A percentile compares a stretch with the other conserved stretches of the same genome.
Conservation (phyloP, 2,329 filamentous ascomycete species). For the Trichoderma asperellum region DNA sequence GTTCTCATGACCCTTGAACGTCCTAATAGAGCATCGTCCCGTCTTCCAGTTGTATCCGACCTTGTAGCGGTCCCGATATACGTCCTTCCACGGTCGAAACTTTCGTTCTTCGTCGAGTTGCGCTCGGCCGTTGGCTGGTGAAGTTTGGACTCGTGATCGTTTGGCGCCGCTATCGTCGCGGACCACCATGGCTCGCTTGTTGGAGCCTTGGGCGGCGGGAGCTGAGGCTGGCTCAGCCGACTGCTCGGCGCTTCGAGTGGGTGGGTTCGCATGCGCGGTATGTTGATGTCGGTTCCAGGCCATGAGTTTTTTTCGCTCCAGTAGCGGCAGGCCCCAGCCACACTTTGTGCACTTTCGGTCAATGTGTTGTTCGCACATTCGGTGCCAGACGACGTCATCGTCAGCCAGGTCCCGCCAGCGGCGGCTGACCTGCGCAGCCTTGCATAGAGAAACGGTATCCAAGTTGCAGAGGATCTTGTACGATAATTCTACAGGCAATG, state of each 20-base stretch:
- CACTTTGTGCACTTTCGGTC: constrained; percentile 93
- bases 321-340: constrained; percentile 87
- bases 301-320: constrained; percentile 85
- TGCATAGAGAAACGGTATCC: constrained; percentile 92
- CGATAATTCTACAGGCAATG: constrained; percentile 85
- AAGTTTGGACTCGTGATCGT: constrained; percentile 39
- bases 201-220: constrained; percentile 35
- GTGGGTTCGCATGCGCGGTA: constrained; percentile 50
- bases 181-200: constrained; percentile 41
- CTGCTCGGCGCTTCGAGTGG: constrained; percentile 38
- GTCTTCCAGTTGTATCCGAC: constrained; percentile 98
- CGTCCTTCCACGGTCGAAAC: constrained; percentile 85
- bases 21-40: constrained; percentile 80
- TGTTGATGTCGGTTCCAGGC: constrained; percentile 87
- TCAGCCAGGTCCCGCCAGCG: constrained; percentile 90
- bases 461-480: constrained; percentile 93
- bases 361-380: constrained; percentile 97
- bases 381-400: constrained; percentile 94
- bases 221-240: constrained; percentile 32
- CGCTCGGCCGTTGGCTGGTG: constrained; percentile 36
- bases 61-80: constrained; percentile 93
- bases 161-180: constrained; percentile 42
- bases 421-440: constrained; percentile 90
- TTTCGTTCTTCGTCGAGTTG: constrained; percentile 51
- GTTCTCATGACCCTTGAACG: constrained; percentile 84